phyloP scores from a whole-genome alignment of 176 grass and related monocot genomes.

The Alopecurus myosuroides region DNA sequence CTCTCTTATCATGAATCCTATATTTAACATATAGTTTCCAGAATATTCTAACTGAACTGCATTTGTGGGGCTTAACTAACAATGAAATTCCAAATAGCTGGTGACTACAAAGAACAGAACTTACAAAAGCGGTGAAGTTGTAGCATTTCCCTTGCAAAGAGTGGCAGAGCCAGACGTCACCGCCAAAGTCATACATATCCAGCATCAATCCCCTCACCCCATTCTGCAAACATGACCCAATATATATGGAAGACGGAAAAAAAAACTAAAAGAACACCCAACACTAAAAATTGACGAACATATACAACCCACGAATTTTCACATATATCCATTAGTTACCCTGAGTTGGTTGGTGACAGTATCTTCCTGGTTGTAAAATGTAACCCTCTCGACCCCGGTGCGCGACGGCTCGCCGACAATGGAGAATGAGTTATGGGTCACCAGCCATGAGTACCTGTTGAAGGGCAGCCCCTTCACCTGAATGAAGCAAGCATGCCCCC shows the following conservation, averaged over 20 bases:
- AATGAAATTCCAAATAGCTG: background rate
- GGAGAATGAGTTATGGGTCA: slow-evolving; percentile 98
- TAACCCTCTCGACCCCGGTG: slow-evolving; percentile 78
- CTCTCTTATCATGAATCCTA: background rate
- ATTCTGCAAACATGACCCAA: slow-evolving; percentile 55
- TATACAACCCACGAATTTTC: background rate
- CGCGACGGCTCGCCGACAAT: slow-evolving; percentile 73
- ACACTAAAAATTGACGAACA: background rate
- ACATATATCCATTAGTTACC: slow-evolving; percentile 26
- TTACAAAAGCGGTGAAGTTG: slow-evolving; percentile 97
- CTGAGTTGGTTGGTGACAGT: slow-evolving; percentile 85
- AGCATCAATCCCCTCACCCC: slow-evolving; percentile 90
- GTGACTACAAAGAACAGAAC: slow-evolving; percentile 16
- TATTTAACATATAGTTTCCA: background rate
- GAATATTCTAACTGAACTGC: background rate
- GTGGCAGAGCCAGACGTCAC: slow-evolving; percentile 92
- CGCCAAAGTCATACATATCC: slow-evolving; percentile 93
- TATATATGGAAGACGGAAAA: background rate
- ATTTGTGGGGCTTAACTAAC: background rate
- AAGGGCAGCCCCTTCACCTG: slow-evolving; percentile 82
- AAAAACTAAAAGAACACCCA: background rate
- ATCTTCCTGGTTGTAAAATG: slow-evolving; percentile 99
- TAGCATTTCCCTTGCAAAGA: slow-evolving; percentile 94
- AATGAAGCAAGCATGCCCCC: background rate
- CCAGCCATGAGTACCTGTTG: slow-evolving; percentile 88